Evolutionary conservation across 495 filamentous ascomycete genomes (phyloP), one percentile per base, ranked within the genome.

Genomic region (Tuber calosporum): DNA sequence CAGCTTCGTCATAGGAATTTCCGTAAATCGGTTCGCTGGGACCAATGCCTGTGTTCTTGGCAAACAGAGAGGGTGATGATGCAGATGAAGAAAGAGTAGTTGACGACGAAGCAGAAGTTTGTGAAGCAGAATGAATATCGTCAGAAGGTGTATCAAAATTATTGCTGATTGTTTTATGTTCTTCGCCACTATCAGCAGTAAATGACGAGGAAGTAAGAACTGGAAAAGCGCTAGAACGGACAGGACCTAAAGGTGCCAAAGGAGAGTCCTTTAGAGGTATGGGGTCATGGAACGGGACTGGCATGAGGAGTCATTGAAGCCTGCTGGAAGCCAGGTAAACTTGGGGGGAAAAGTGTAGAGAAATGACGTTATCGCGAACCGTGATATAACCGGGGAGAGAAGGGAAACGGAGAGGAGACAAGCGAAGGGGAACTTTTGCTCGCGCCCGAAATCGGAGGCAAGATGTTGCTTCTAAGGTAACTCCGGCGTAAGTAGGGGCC

Each of bases 181-280:
- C 68, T 70, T 73, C 53, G 53, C 75, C 76, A 77, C 75, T 70
- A 45, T 74, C 69, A 75, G 22, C 69, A 66, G 40, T 73, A 58
- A 66, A 70, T 36, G 78, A 68, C 42, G 76, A 73, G 70, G 73
- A 77, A 37, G 71, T 53, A 58, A 80, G 66, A 48, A 75, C 71
- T 15, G 79, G 79, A 36, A 77, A 76, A 34, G 79, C 78, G 67
- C 84, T 83, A 84, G 87, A 78, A 84, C 82, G 69, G 85, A 85
- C 74, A 86, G 85, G 72, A 84, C 86, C 74, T 84, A 83, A 80
- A 83, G 86, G 70, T 84, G 83, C 72, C 84, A 76, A 76, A 68
- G 80, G 79, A 71, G 82, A 77, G 77, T 77, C 77, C 72, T 81
- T 81, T 82, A 84, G 79, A 82, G 81, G 79, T 75, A 67, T 74